These are phyloP conservation scores for Russula virescens DNA, from an alignment of 768 basidiomycete genomes.

Conservation along the genomic window DNA sequence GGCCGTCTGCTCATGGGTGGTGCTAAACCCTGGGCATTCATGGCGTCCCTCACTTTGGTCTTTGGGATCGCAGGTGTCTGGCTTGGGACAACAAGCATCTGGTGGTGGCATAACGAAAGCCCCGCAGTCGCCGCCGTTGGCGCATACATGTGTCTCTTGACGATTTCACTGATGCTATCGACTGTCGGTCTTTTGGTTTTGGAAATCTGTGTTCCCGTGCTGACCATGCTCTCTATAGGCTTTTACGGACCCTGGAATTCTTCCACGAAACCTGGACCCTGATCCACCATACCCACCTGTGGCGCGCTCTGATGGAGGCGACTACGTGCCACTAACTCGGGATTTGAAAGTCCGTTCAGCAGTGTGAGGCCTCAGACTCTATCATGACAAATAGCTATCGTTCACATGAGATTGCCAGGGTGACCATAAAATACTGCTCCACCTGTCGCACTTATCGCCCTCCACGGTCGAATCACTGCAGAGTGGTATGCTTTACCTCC, in stretches of 20 bases:
- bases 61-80: conserved; percentile 71
- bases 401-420: conserved; percentile 40
- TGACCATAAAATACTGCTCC: conserved; percentile 88
- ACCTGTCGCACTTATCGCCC: conserved; percentile 93
- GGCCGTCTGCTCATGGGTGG: conserved; percentile 80
- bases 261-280: conserved; percentile 82
- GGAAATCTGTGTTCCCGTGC: conserved; percentile 24
- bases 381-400: not conserved
- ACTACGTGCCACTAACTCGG: conserved; percentile 65
- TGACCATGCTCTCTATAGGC: conserved; percentile 42
- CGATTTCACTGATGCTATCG: conserved; percentile 67
- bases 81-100: conserved; percentile 84
- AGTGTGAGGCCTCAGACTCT: conserved; percentile 45
- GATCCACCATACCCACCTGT: conserved; percentile 70
- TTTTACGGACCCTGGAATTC: conserved; percentile 77
- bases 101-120: conserved; percentile 82
- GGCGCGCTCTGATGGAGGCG: conserved; percentile 57
- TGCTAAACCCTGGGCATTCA: conserved; percentile 79
- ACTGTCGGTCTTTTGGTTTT: conserved; percentile 46
- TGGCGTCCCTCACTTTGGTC: conserved; percentile 54
- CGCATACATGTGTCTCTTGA: conserved; percentile 56
- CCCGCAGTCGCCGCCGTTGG: conserved; percentile 65
- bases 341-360: conserved; percentile 76
- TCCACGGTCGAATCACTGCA: conserved; percentile 92
- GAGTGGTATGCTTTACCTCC: conserved; percentile 54